Conservation (phyloP, 2,329 filamentous ascomycete genomes). For the Trichoderma semiorbis region DNA sequence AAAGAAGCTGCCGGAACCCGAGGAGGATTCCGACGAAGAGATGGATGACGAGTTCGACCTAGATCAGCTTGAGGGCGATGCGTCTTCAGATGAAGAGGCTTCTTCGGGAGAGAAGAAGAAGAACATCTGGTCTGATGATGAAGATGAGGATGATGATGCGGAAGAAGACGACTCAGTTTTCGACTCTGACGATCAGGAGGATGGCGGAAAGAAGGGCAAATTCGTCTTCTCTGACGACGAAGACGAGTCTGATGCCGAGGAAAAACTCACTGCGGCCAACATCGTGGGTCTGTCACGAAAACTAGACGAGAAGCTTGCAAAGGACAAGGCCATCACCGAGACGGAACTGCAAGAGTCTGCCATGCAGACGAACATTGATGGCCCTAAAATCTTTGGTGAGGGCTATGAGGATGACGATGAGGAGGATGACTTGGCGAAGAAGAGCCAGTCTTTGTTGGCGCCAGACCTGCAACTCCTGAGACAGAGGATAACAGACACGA, state of each 20-base stretch:
- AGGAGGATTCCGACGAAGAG: slow-evolving; percentile 46
- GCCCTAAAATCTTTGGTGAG: slow-evolving; percentile 56
- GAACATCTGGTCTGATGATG: slow-evolving; percentile 35
- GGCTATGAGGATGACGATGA: slow-evolving; percentile 61
- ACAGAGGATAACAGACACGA: slow-evolving; percentile 85
- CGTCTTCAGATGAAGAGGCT: slow-evolving; percentile 25
- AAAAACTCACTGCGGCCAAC: slow-evolving; percentile 90
- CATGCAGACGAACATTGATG: slow-evolving; percentile 91
- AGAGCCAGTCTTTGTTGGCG: slow-evolving; percentile 64
- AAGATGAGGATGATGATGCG: slow-evolving; percentile 31
- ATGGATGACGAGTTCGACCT: slow-evolving; percentile 41
- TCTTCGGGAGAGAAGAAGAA: slow-evolving; percentile 9
- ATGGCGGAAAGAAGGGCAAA: slow-evolving; percentile 41
- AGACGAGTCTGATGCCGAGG: slow-evolving; percentile 81
- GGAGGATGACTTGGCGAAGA: slow-evolving; percentile 50
- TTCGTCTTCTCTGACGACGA: slow-evolving; percentile 95
- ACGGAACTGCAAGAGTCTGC: slow-evolving; percentile 82
- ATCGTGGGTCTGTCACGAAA: slow-evolving; percentile 88
- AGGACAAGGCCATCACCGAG: slow-evolving; percentile 78
- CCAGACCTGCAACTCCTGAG: slow-evolving; percentile 88
- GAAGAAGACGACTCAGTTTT: slow-evolving; percentile 58
- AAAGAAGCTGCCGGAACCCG: slow-evolving; percentile 29
- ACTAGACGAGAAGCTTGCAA: slow-evolving; percentile 71
- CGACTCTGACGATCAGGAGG: slow-evolving; percentile 66
- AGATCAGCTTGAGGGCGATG: slow-evolving; percentile 45